phyloP scores from a whole-genome alignment of 495 filamentous ascomycete species.

The Penicillium paradoxum region DNA sequence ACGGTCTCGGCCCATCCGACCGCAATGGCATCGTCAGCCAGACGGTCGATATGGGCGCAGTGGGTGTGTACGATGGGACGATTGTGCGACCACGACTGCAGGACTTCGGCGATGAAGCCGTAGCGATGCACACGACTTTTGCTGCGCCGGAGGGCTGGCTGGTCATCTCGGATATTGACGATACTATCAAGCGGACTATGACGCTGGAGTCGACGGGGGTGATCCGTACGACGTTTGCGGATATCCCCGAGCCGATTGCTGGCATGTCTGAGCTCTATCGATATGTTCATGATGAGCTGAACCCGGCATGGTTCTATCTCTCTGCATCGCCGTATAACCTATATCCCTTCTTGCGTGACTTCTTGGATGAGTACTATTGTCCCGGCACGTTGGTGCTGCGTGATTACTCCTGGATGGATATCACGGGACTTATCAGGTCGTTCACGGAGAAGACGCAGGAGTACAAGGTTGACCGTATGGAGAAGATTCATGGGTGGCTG shows the following conservation, averaged over 20 bases:
- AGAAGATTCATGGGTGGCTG: constrained; percentile 69
- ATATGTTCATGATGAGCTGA: constrained; percentile 52
- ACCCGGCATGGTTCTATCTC: constrained; percentile 84
- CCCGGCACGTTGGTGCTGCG: constrained; percentile 78
- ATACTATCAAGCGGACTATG: constrained; percentile 89
- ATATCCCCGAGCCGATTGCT: constrained; percentile 59
- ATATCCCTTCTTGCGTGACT: constrained; percentile 73
- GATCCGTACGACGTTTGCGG: constrained; percentile 75
- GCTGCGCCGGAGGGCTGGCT: constrained; percentile 79
- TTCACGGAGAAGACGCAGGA: constrained; percentile 77
- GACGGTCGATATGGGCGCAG: constrained; percentile 37
- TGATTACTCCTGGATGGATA: constrained; percentile 81
- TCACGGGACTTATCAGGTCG: constrained; percentile 69
- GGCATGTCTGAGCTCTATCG: constrained; percentile 85
- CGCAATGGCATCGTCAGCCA: constrained; percentile 66
- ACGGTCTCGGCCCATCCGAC: constrained; percentile 64
- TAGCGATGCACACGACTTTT: constrained; percentile 60
- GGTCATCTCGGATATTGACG: constrained; percentile 88
- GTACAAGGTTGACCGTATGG: constrained; percentile 81
- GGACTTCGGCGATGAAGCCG: constrained; percentile 39
- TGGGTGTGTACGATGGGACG: constrained; percentile 26
- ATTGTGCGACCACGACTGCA: constrained; percentile 32
- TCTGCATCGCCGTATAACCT: constrained; percentile 94
- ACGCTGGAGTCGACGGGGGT: constrained; percentile 76
- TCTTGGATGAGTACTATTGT: constrained; percentile 65